Percentiles rank a stretch among this genome's conserved stretches.
Evolutionary conservation across 2,329 filamentous ascomycete genomes (phyloP).

Genomic region (Stagonosporopsis vannaccii): DNA sequence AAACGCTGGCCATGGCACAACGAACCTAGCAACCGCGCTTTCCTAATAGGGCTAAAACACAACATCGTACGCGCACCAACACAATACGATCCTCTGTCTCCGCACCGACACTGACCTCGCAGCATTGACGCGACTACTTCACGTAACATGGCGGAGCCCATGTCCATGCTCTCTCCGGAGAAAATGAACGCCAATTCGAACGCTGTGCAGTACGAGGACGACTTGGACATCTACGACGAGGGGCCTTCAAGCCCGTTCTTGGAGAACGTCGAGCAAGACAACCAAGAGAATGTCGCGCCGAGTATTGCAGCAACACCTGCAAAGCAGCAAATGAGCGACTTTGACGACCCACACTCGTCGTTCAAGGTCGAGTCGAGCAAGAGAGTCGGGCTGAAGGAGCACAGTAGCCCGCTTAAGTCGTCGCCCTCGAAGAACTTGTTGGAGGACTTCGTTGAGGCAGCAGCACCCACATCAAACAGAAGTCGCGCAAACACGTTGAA

Average conservation of each 20-base stretch:
- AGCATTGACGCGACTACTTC: conserved; percentile 21
- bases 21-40: conserved; percentile 15
- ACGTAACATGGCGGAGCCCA: conserved; percentile 41
- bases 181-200: conserved; percentile 37
- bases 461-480: conserved; percentile 9
- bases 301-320: conserved; percentile 31
- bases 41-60: conserved; percentile 4
- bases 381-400: conserved; percentile 34
- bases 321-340: conserved; percentile 30
- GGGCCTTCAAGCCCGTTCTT: conserved; percentile 59
- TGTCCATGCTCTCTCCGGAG: conserved; percentile 41
- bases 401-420: conserved; percentile 41
- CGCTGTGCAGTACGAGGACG: conserved; percentile 34
- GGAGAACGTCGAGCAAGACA: conserved; percentile 51
- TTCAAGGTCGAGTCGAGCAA: conserved; percentile 45
- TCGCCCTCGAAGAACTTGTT: conserved; percentile 39
- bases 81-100: conserved; percentile 15
- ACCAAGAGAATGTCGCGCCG: conserved; percentile 43
- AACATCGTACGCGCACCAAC: conserved; percentile 5
- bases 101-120: conserved; percentile 23
- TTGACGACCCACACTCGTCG: conserved; percentile 38
- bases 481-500: conserved; percentile 34
- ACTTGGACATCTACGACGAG: conserved; percentile 51
- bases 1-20: background rate
- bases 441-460: conserved; percentile 36